A percentile compares a stretch with the other conserved stretches of the same genome.
phyloP scores from a whole-genome alignment of 352 stramenopile genomes.

The Hyaloperonospora arabidopsidis region DNA sequence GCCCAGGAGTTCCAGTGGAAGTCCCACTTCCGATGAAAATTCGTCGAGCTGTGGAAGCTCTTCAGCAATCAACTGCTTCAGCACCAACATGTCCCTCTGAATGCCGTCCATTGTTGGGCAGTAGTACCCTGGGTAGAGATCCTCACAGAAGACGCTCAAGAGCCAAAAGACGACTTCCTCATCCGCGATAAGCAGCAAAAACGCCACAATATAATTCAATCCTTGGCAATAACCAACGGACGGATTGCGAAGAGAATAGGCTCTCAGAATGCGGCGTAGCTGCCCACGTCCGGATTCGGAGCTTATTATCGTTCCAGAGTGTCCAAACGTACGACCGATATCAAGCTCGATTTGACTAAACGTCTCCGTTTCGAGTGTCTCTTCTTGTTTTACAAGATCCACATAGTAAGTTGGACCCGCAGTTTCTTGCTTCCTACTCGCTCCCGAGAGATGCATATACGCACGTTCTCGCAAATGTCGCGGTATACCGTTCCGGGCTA shows the following conservation, averaged over 20 bases:
- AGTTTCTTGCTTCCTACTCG: slow-evolving; percentile 47
- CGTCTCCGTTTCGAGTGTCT: slow-evolving; percentile 38
- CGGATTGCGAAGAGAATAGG: slow-evolving; percentile 76
- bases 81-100: slow-evolving; percentile 84
- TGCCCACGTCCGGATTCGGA: slow-evolving; percentile 41
- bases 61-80: slow-evolving; percentile 80
- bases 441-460: slow-evolving; percentile 66
- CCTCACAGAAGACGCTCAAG: slow-evolving; percentile 82
- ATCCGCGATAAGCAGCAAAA: slow-evolving; percentile 67
- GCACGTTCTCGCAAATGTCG: slow-evolving; percentile 54
- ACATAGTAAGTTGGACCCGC: slow-evolving; percentile 44
- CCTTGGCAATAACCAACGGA: slow-evolving; percentile 82
- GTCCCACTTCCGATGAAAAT: slow-evolving; percentile 64
- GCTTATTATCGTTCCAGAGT: slow-evolving; percentile 57
- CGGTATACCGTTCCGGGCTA: slow-evolving; percentile 49
- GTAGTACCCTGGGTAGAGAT: slow-evolving; percentile 86
- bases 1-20: slow-evolving; percentile 82
- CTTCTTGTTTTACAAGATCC: slow-evolving; percentile 36
- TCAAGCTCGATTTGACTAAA: slow-evolving; percentile 84
- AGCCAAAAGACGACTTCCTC: slow-evolving; percentile 88
- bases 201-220: slow-evolving; percentile 86
- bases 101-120: slow-evolving; percentile 85
- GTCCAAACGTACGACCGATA: slow-evolving; percentile 79
- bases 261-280: slow-evolving; percentile 63
- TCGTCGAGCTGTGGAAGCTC: slow-evolving; percentile 67